Conservation (phyloP, 805 yeast species). For the Yamadazyma olivae region DNA sequence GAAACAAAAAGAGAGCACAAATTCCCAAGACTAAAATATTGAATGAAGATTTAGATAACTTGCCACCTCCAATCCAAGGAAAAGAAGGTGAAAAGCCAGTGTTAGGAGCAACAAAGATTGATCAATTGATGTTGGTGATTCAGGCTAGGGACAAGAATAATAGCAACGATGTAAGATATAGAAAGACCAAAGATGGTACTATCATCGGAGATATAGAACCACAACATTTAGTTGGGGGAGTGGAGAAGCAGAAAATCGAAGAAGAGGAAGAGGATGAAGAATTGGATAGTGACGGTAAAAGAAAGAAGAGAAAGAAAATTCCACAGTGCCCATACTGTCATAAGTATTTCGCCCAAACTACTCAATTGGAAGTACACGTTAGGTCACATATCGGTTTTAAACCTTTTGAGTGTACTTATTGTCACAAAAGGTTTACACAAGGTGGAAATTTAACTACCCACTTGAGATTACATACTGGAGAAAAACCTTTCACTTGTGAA, state of each 20-base stretch:
- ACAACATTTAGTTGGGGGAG: conserved; percentile 73
- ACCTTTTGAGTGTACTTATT: conserved; percentile 76
- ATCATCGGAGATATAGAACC: conserved; percentile 44
- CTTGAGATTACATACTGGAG: conserved; percentile 84
- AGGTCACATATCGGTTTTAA: conserved; percentile 84
- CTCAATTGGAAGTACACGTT: conserved; percentile 86
- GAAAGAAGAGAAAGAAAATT: conserved; percentile 40
- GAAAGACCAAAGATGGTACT: conserved; percentile 66
- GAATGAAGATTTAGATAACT: conserved; percentile 5
- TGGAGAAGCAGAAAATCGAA: conserved; percentile 52
- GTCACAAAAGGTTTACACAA: conserved; percentile 82
- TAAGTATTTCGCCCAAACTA: conserved; percentile 81
- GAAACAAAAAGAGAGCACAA: conserved; percentile 1
- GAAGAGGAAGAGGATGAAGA: conserved; percentile 17
- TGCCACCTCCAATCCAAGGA: conserved; percentile 7
- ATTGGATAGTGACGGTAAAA: conserved; percentile 17
- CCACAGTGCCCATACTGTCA: conserved; percentile 76
- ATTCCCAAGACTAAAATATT: conserved; percentile 10
- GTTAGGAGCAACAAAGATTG: conserved; percentile 85
- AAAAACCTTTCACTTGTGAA: conserved; percentile 82
- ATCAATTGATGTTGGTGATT: conserved; percentile 84
- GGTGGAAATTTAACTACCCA: conserved; percentile 90
- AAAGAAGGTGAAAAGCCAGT: conserved; percentile 66
- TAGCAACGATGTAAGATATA: conserved; percentile 50
- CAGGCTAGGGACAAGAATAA: conserved; percentile 83